These are phyloP conservation scores for Barnettozyma hawaiiensis DNA, from an alignment of 1,139 yeast genomes.

Conservation along the genomic window DNA sequence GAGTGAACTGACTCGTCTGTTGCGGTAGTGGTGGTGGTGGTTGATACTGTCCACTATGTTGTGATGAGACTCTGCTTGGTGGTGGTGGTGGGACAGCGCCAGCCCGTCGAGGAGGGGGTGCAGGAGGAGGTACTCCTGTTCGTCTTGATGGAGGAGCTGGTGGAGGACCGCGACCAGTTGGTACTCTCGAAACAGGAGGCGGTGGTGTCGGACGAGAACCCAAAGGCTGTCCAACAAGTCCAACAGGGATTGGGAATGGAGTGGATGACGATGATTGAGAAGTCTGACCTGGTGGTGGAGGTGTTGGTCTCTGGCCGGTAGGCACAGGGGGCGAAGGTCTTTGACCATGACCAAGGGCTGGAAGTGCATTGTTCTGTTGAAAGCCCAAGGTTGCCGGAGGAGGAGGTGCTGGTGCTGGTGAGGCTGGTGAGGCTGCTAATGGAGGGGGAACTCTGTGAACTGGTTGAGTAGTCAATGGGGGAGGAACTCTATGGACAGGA, in stretches of 20 bases:
- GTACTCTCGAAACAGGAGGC: constrained; percentile 26
- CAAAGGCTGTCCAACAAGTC: constrained; percentile 28
- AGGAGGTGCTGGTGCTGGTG: constrained; percentile 17
- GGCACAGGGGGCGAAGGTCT: constrained; percentile 22
- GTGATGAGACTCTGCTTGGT: constrained; percentile 18
- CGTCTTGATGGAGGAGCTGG: constrained; percentile 26
- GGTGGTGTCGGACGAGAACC: constrained; percentile 9
- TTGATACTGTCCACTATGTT: constrained; percentile 13
- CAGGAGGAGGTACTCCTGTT: constrained; percentile 30
- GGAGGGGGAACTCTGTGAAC: constrained; percentile 24
- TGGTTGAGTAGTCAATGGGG: constrained; percentile 21
- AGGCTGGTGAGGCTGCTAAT: constrained; percentile 25
- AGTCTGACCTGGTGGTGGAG: constrained; percentile 32
- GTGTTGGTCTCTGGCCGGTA: constrained; percentile 23
- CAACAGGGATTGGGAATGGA: constrained; percentile 33
- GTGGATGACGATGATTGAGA: constrained; percentile 27
- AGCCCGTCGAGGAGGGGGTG: constrained; percentile 35
- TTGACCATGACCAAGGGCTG: constrained; percentile 19
- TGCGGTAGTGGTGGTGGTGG: constrained; percentile 21
- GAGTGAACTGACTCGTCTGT: constrained; percentile 4
- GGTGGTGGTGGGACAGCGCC: constrained; percentile 32
- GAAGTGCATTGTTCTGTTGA: constrained; percentile 15
- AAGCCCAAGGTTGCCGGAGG: too few species aligned
- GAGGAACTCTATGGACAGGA: constrained; percentile 30
- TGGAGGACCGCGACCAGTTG: constrained; percentile 25